phyloP scores from a whole-genome alignment of 2,329 filamentous ascomycete genomes.

The Diplodia intermedia region DNA sequence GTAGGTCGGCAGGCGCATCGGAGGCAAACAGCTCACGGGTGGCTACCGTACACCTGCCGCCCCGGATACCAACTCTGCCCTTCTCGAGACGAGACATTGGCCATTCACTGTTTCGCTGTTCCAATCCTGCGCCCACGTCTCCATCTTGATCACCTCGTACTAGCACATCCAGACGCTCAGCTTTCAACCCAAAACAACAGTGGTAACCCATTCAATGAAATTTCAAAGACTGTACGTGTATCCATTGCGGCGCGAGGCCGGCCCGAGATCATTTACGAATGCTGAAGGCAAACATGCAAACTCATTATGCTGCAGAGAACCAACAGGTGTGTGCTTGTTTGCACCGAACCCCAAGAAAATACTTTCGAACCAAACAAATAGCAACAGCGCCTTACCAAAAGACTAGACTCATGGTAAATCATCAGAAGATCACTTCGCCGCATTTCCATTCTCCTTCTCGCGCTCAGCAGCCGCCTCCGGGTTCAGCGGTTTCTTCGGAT shows the following conservation, averaged over 20 bases:
- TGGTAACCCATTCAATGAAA: not conserved
- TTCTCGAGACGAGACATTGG: too few species aligned
- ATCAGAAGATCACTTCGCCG: not conserved
- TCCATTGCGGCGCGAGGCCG: not conserved
- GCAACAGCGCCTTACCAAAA: not conserved
- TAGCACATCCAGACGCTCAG: not conserved
- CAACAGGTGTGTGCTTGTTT: not conserved
- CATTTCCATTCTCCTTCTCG: conserved; percentile 21
- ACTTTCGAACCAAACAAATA: not conserved
- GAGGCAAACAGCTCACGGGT: too few species aligned
- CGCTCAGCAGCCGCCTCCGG: conserved; percentile 24
- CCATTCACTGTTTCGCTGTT: too few species aligned
- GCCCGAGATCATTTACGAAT: not conserved
- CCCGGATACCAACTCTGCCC: too few species aligned
- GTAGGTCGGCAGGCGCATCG: too few species aligned
- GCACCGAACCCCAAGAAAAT: not conserved
- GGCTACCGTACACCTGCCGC: too few species aligned
- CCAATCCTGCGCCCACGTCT: not conserved
- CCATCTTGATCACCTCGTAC: not conserved
- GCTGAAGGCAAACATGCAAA: not conserved
- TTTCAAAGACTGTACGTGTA: not conserved
- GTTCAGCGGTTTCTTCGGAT: conserved; percentile 62
- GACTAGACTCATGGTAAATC: not conserved
- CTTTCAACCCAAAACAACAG: not conserved
- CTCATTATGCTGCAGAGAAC: not conserved